Evolutionary conservation across 2,329 filamentous ascomycete genomes (phyloP), one percentile per base, ranked within the genome.

Genomic region (Cladophialophora exuberans): DNA sequence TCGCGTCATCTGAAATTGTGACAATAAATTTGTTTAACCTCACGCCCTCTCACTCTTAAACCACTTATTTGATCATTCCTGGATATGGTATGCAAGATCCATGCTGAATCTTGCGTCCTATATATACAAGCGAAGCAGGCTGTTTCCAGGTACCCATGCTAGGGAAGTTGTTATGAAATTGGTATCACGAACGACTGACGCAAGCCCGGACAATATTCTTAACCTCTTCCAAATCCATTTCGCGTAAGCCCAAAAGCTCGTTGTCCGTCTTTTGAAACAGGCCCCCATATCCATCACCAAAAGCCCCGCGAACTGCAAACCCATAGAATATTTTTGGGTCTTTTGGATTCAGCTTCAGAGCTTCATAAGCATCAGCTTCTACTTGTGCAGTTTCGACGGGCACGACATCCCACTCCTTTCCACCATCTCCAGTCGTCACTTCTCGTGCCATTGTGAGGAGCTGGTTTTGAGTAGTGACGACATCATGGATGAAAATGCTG

Each of bases 391-490:
- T 54, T 2, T 22, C 17, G 6, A 30, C 35, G 10, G 11, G 2
- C 11, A 31, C 22, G 17, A 33, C 47, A 10, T 18, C 36, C 54
- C 57, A 62, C 36, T 53, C 41, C 30, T 45, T 42, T 5, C 60
- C 60, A 18, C 55, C 48, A 56, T 65, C 1, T 71, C 45, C 1
- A 76, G 50, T 50, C 10, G 43, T 44, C 3, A 54, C 44, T 18
- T 72, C 71, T 63, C 73, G 66, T 2, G 63, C 70, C 22, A 68
- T 54, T 1, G 58, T 64, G 1, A 72, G 43, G 0, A 77, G 51
- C 31, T 69, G 47, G n/a, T 73, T 72, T 65, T 82, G 80, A 0
- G 76, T 74, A 7, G 74, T 66, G 4, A 71, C 66, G 5, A 73
- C 65, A 17, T 76, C 73, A 3, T 77, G 65, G 15, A 81, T 67